Conservation (phyloP, 192 early-diverging fungal genomes). For the Linnemannia exigua region DNA sequence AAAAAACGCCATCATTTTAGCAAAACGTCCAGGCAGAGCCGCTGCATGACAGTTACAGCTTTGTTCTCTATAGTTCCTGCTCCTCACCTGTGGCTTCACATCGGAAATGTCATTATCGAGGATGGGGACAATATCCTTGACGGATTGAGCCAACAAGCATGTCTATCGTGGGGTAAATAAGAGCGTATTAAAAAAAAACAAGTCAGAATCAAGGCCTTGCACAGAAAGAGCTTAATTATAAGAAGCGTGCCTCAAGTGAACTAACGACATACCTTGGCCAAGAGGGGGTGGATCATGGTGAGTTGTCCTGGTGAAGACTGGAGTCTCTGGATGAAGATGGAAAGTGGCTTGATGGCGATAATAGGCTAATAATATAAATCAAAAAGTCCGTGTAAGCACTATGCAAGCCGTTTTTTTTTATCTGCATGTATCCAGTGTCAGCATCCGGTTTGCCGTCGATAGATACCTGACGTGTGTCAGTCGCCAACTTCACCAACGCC, state of each 20-base stretch:
- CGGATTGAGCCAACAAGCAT: constrained; percentile 63
- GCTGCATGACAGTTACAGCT: not conserved
- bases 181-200: not conserved
- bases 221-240: not conserved
- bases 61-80: not conserved
- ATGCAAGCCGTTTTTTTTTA: not conserved
- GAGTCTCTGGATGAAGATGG: constrained; percentile 55
- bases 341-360: constrained; percentile 54
- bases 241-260: not conserved
- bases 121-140: constrained; percentile 63
- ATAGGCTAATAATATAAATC: constrained; percentile 42
- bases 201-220: not conserved
- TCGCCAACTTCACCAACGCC: constrained; percentile 56
- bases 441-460: not conserved
- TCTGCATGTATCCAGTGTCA: not conserved
- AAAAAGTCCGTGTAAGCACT: not conserved
- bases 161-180: constrained; percentile 38
- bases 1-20: not conserved
- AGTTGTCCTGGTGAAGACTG: constrained; percentile 47
- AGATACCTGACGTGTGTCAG: constrained; percentile 48
- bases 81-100: constrained; percentile 59
- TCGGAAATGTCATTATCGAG: constrained; percentile 66
- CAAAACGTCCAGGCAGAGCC: not conserved
- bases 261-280: constrained; percentile 53
- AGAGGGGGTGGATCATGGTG: constrained; percentile 60